Base-by-base conservation (phyloP, 2,329 filamentous ascomycete species). In the Paecilomyces dactylethromorphus region DNA sequence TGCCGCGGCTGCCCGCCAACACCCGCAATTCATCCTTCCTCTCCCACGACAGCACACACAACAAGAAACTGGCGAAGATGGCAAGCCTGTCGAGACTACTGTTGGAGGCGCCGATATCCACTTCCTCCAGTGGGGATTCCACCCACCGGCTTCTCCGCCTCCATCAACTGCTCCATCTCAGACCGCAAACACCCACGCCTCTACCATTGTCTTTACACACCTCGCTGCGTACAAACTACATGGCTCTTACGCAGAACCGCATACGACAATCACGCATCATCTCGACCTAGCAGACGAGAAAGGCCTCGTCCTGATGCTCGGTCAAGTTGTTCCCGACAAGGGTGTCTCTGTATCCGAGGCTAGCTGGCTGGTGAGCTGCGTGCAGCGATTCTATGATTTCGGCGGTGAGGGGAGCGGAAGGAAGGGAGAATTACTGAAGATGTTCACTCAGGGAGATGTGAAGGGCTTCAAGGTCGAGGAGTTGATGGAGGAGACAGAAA, bases 121-220 rank as follows among this genome's bases (percentile, higher is more conserved):
- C 76, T 96, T 96, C 74, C 77, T 99, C 62, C 93, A 99, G 76
- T 99, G 95, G 91, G 90, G 89, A 0, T 97, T 96, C 75, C 92
- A 96, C 60, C 82, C 86, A 0, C 79, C 81, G 2, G 76, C 81
- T 1, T 69, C 68, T 21, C 61, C 66, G 5, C 64, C 68, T 1
- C 60, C 64, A 18, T 54, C 64, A 5, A 61, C 64, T 12, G 57
- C 58, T 4, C 58, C 68, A 1, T 60, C 66, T 3, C 60, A 65
- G 3, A 83, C 78, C 32, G 77, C 75, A 22, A 78, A 78, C 58
- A 83, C 81, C 18, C 77, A 82, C 60, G 88, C 86, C 3, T 85
- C 84, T 60, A 91, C 89, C 0, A 87, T 97, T 5, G 86, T 99
- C 33, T 97, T 99, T 78, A 99, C 94, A 0, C 90, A 94, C 69